Evolutionary conservation across 495 filamentous ascomycete genomes (phyloP).

Genomic region (Parathielavia hyrcaniae): DNA sequence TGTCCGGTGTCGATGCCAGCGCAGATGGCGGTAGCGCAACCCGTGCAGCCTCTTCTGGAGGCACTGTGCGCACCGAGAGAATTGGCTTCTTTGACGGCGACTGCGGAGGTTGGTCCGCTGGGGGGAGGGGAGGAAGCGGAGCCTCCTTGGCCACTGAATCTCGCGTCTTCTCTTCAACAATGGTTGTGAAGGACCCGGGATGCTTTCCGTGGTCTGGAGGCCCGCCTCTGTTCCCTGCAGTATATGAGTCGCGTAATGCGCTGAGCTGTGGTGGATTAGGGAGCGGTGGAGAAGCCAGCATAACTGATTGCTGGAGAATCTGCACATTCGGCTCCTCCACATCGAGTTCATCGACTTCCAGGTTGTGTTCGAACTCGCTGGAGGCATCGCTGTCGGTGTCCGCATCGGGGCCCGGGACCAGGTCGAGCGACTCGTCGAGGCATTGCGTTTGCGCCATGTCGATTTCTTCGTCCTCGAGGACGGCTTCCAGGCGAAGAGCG

Average conservation of each 20-base stretch:
- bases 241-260: constrained; percentile 43
- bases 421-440: constrained; percentile 28
- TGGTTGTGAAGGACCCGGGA: constrained; percentile 36
- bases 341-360: constrained; percentile 47
- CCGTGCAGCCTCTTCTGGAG: constrained; percentile 20
- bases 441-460: constrained; percentile 11
- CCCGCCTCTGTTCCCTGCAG: constrained; percentile 40
- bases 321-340: constrained; percentile 44
- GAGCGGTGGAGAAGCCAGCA: constrained; percentile 32
- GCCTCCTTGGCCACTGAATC: constrained; percentile 29
- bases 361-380: constrained; percentile 33
- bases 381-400: constrained; percentile 17
- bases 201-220: constrained; percentile 23
- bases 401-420: constrained; percentile 11
- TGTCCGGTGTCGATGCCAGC: constrained; percentile 20
- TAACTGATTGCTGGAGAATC: constrained; percentile 41
- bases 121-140: constrained; percentile 15
- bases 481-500: constrained; percentile 34
- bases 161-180: constrained; percentile 42
- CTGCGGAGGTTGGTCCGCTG: constrained; percentile 20
- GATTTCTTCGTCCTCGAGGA: constrained; percentile 37
- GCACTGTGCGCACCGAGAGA: constrained; percentile 21
- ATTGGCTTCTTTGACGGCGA: constrained; percentile 27
- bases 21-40: constrained; percentile 17
- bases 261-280: constrained; percentile 39